Conservation (phyloP, 2,329 filamentous ascomycete genomes). For the Cercospora sesami region DNA sequence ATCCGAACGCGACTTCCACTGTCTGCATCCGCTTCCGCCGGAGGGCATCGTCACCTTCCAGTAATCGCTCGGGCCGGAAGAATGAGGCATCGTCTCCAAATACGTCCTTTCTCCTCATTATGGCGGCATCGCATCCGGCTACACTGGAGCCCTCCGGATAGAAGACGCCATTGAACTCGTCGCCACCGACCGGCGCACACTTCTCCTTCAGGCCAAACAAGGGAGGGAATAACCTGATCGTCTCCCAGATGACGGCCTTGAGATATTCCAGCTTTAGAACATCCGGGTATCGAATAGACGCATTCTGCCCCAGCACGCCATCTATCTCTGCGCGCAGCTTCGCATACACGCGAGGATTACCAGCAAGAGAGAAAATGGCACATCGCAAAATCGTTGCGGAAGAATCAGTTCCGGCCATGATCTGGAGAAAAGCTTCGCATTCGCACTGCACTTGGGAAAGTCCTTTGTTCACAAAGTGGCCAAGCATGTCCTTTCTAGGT, state of each 20-base stretch:
- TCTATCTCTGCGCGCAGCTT: slow-evolving; percentile 53
- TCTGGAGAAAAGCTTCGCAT: slow-evolving; percentile 45
- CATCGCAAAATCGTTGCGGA: slow-evolving; percentile 55
- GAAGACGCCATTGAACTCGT: slow-evolving; percentile 40
- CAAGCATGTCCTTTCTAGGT: slow-evolving; percentile 52
- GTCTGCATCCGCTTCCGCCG: slow-evolving; percentile 43
- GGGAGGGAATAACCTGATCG: slow-evolving; percentile 36
- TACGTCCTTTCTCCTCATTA: slow-evolving; percentile 43
- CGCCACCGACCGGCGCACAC: slow-evolving; percentile 30
- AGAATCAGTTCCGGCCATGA: slow-evolving; percentile 57
- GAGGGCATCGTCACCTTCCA: slow-evolving; percentile 42
- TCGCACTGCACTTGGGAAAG: slow-evolving; percentile 42
- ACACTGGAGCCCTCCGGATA: slow-evolving; percentile 52
- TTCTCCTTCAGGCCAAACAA: slow-evolving; percentile 35
- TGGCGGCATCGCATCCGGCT: slow-evolving; percentile 46
- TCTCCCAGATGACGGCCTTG: slow-evolving; percentile 37
- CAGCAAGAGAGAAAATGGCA: slow-evolving; percentile 52
- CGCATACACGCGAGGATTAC: slow-evolving; percentile 47
- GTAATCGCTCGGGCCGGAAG: slow-evolving; percentile 55
- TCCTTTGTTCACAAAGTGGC: slow-evolving; percentile 50
- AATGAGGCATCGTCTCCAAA: slow-evolving; percentile 46
- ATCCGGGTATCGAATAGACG: slow-evolving; percentile 29
- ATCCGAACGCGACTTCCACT: slow-evolving; percentile 49
- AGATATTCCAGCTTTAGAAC: slow-evolving; percentile 36
- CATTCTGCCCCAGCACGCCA: slow-evolving; percentile 26